These are phyloP conservation scores for Globisporangium spiculum DNA, from an alignment of 352 stramenopile genomes.

Conservation along the genomic window DNA sequence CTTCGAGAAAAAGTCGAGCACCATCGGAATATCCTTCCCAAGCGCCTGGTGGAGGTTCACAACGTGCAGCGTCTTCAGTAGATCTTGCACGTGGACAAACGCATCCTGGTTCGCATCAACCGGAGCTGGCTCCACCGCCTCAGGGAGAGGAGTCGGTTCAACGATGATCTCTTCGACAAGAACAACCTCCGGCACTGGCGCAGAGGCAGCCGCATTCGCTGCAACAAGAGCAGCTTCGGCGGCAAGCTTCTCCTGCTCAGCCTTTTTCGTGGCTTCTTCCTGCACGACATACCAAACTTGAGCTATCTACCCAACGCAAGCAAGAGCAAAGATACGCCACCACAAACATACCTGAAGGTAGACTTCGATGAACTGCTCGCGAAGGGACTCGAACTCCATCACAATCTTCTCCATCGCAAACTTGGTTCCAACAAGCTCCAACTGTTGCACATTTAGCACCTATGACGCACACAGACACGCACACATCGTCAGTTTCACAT, in stretches of 20 bases:
- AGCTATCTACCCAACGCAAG: not conserved
- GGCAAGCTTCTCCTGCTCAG: conserved; percentile 14
- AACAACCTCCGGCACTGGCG: conserved; percentile 2
- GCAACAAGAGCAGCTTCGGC: not conserved
- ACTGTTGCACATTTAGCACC: conserved; percentile 72
- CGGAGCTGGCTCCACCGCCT: conserved; percentile 14
- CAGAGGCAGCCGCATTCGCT: conserved; percentile 19
- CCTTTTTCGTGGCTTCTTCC: conserved; percentile 41
- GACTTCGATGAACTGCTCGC: conserved; percentile 74
- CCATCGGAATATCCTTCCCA: conserved; percentile 73
- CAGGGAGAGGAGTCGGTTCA: conserved; percentile 9
- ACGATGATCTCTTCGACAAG: not conserved
- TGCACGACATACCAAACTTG: conserved; percentile 3
- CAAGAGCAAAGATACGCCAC: not conserved
- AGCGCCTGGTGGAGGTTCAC: conserved; percentile 74
- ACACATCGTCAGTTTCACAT: conserved; percentile 9
- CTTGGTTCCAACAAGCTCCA: conserved; percentile 67
- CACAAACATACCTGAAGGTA: conserved; percentile 29
- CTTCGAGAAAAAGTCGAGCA: conserved; percentile 85
- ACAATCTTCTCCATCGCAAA: conserved; percentile 72
- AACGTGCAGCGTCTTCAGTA: conserved; percentile 77
- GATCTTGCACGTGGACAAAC: conserved; percentile 56
- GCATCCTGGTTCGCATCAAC: conserved; percentile 18
- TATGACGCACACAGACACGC: conserved; percentile 12
- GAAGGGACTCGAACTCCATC: conserved; percentile 66